Evolutionary conservation across 495 filamentous ascomycete species (phyloP).

Genomic region (Annulohypoxylon stygium): DNA sequence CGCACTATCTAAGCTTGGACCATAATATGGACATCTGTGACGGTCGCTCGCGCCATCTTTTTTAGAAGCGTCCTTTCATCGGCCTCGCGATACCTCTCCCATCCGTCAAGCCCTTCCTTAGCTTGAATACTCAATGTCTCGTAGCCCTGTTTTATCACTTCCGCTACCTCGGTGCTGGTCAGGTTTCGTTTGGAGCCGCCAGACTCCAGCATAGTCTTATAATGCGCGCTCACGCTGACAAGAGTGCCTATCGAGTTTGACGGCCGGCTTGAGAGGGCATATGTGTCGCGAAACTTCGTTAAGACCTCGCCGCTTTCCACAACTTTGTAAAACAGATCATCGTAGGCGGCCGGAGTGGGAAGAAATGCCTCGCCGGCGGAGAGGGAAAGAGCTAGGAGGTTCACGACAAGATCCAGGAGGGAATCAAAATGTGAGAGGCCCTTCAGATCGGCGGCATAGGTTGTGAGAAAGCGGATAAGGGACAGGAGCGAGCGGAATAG

Average conservation of each 20-base stretch:
- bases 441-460: constrained; percentile 81
- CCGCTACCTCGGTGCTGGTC: constrained; percentile 84
- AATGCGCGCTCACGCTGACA: constrained; percentile 86
- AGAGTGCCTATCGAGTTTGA: constrained; percentile 83
- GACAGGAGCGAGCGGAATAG: constrained; percentile 91
- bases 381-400: constrained; percentile 88
- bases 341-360: constrained; percentile 88
- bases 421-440: constrained; percentile 68
- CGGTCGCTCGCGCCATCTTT: constrained; percentile 82
- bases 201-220: constrained; percentile 82
- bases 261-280: constrained; percentile 65
- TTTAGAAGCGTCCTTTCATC: constrained; percentile 85
- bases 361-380: constrained; percentile 91
- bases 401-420: constrained; percentile 78
- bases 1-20: constrained; percentile 51
- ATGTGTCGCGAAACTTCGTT: constrained; percentile 83
- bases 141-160: constrained; percentile 95
- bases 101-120: constrained; percentile 83
- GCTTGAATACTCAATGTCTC: constrained; percentile 91
- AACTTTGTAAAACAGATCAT: constrained; percentile 98
- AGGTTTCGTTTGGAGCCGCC: constrained; percentile 71
- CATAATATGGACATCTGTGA: constrained; percentile 70
- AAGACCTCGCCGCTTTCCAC: constrained; percentile 91
- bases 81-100: constrained; percentile 81
- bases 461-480: constrained; percentile 90